Conservation (phyloP, 768 basidiomycete genomes). For the Tulasnella sp. region DNA sequence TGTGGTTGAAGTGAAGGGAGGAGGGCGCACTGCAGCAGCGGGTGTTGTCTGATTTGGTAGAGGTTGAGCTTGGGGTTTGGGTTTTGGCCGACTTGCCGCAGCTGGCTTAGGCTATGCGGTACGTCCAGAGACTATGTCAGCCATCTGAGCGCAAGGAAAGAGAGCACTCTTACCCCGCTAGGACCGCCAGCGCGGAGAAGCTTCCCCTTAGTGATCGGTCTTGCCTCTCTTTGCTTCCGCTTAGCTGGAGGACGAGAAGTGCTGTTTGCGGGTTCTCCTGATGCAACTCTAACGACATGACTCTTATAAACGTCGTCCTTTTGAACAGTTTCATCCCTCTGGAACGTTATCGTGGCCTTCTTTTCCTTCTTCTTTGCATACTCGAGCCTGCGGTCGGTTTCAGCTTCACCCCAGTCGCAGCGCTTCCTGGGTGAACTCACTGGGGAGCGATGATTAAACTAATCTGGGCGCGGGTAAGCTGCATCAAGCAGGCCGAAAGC, state of each 20-base stretch:
- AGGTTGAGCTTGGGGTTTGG: constrained; percentile 35
- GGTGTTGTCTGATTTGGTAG: constrained; percentile 31
- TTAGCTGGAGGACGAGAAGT: constrained; percentile 79
- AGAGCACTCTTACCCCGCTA: constrained; percentile 28
- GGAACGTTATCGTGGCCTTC: constrained; percentile 67
- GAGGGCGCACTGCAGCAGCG: constrained; percentile 36
- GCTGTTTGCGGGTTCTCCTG: constrained; percentile 82
- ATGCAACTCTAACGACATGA: constrained; percentile 78
- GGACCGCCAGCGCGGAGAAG: constrained; percentile 74
- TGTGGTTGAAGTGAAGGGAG: constrained; percentile 24
- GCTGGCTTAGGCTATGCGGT: constrained; percentile 28
- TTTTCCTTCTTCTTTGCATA: constrained; percentile 99
- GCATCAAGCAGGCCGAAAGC: constrained; percentile 73
- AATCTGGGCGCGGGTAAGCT: constrained; percentile 72
- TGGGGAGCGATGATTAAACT: constrained; percentile 68
- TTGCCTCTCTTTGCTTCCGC: constrained; percentile 79
- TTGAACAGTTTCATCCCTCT: constrained; percentile 80
- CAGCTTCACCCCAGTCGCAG: constrained; percentile 7
- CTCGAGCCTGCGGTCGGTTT: constrained; percentile 53
- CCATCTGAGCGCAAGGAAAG: background rate
- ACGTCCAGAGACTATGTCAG: constrained; percentile 33
- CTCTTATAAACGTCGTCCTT: constrained; percentile 90
- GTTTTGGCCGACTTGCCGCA: constrained; percentile 36
- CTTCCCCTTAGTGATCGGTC: constrained; percentile 82
- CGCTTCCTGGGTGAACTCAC: constrained; percentile 46